phyloP scores from a whole-genome alignment of 2,329 filamentous ascomycete species.

The Colletotrichum truncatum region DNA sequence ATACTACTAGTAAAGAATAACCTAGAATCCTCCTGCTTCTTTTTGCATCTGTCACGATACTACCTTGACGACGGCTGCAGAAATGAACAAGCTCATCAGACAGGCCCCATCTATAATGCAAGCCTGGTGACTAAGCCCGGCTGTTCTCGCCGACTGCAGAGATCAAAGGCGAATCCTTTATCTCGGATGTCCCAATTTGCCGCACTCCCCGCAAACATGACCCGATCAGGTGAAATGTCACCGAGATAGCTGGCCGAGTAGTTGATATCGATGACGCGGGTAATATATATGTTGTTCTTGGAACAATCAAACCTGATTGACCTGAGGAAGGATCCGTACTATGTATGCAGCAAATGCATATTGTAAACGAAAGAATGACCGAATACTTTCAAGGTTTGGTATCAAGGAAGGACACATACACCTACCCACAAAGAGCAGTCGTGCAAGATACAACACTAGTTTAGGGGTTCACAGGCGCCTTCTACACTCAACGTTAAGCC shows the following conservation, averaged over 20 bases:
- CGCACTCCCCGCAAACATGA: conserved; percentile 1
- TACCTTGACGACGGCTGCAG: background rate
- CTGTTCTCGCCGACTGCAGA: background rate
- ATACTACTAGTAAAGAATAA: background rate
- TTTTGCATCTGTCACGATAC: conserved; percentile 1
- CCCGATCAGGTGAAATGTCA: conserved; percentile 8
- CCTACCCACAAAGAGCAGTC: too few species aligned
- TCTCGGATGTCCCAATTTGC: background rate
- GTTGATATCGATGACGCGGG: conserved; percentile 12
- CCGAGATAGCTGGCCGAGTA: background rate
- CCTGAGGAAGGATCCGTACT: background rate
- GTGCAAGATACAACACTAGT: too few species aligned
- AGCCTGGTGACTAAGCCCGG: background rate
- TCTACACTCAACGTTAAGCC: background rate
- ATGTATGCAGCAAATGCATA: background rate
- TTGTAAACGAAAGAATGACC: too few species aligned
- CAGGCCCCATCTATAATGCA: background rate
- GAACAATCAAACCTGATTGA: background rate
- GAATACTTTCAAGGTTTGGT: too few species aligned
- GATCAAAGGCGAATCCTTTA: background rate
- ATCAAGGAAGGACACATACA: too few species aligned
- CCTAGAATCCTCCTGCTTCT: background rate
- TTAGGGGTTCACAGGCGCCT: too few species aligned
- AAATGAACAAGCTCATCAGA: conserved; percentile 15
- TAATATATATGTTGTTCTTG: conserved; percentile 12